phyloP scores from a whole-genome alignment of 148 eudicot species.

The Simmondsia chinensis region DNA sequence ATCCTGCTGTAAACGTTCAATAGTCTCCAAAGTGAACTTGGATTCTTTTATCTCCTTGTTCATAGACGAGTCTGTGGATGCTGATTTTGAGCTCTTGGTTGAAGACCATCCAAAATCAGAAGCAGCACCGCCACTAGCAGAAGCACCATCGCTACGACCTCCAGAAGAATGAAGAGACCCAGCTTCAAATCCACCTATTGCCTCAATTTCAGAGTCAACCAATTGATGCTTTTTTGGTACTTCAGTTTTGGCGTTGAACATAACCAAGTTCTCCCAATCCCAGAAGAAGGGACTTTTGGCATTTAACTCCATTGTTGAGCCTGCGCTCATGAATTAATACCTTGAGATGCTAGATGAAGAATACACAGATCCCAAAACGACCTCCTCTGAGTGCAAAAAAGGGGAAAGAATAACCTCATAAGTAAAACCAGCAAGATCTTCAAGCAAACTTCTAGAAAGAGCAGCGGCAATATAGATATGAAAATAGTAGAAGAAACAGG shows the following conservation, averaged over 20 bases:
- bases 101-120: constrained; percentile 66
- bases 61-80: constrained; percentile 58
- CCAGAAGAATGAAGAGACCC: constrained; percentile 69
- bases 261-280: constrained; percentile 80
- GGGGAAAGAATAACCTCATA: too few species aligned
- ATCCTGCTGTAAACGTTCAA: constrained; percentile 36
- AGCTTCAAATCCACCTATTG: constrained; percentile 51
- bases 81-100: constrained; percentile 68
- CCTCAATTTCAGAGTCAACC: constrained; percentile 53
- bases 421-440: neutral
- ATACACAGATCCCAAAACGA: neutral
- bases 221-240: constrained; percentile 46
- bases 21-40: constrained; percentile 26
- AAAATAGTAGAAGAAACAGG: neutral
- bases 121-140: constrained; percentile 34
- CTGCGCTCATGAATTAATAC: constrained; percentile 25
- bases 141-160: constrained; percentile 19
- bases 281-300: constrained; percentile 44
- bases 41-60: constrained; percentile 34
- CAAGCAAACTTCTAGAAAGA: too few species aligned
- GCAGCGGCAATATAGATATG: too few species aligned
- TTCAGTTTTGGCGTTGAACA: constrained; percentile 46
- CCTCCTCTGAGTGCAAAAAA: neutral
- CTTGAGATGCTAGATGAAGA: too few species aligned
- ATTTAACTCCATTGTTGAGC: constrained; percentile 71